Conservation (phyloP, 148 eudicot genomes). For the Salicornia ramosissima region DNA sequence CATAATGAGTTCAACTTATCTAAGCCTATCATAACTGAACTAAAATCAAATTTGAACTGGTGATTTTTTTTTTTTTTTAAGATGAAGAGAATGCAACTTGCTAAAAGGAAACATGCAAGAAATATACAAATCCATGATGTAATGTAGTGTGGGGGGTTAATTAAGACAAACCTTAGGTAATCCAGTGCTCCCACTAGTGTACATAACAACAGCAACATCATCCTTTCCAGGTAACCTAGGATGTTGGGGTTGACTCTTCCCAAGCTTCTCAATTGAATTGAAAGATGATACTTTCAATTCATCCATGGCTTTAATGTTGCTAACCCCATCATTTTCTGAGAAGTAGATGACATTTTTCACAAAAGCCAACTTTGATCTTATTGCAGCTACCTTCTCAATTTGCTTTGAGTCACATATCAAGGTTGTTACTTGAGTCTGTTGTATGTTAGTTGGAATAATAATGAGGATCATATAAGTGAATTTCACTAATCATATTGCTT, state of each 20-base stretch:
- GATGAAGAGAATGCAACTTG: no score
- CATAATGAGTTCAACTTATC: no score
- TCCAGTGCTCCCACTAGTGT: conserved; percentile 98
- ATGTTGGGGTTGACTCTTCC: conserved; percentile 45
- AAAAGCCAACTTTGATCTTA: conserved; percentile 60
- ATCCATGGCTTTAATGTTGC: not conserved
- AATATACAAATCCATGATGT: no score
- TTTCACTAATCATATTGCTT: no score
- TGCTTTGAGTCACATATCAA: conserved; percentile 83
- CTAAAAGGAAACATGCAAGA: no score
- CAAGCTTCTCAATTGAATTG: conserved; percentile 68
- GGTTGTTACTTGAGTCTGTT: conserved; percentile 84
- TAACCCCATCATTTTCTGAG: conserved; percentile 48
- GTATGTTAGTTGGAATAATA: no score
- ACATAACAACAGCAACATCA: conserved; percentile 92
- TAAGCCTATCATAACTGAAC: no score
- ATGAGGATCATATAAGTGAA: no score
- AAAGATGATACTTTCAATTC: conserved; percentile 54
- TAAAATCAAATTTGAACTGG: no score
- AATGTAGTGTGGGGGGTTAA: no score
- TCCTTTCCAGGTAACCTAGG: conserved; percentile 68
- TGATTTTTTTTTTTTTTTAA: no score
- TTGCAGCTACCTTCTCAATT: conserved; percentile 64
- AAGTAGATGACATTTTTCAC: conserved; percentile 61
- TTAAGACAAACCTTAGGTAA: conserved; percentile 81